Conservation (phyloP, 2,329 filamentous ascomycete species). For the Pyrenochaeta sp. region DNA sequence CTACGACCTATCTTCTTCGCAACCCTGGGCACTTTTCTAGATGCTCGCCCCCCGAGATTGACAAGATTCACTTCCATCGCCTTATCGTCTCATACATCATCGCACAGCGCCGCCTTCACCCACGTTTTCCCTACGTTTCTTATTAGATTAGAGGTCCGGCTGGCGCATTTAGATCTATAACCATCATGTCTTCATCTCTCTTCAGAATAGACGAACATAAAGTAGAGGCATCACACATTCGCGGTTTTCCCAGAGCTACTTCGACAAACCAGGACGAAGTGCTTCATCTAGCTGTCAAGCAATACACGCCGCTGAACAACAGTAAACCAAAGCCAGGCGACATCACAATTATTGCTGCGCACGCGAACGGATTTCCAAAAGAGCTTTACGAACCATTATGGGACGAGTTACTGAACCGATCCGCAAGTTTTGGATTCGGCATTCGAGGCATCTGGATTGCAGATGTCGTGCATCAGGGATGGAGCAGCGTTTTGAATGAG, state of each 20-base stretch:
- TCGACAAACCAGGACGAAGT: conserved; percentile 75
- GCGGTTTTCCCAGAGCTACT: conserved; percentile 80
- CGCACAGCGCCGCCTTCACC: no score
- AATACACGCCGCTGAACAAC: conserved; percentile 82
- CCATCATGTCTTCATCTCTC: conserved; percentile 48
- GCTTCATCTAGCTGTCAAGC: conserved; percentile 79
- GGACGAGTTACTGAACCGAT: conserved; percentile 75
- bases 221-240: conserved; percentile 72
- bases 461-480: conserved; percentile 85
- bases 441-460: conserved; percentile 89
- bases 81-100: no score
- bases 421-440: conserved; percentile 66
- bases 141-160: no score
- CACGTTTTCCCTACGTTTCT: no score
- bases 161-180: background rate
- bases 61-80: no score
- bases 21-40: background rate
- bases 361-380: conserved; percentile 95
- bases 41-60: no score
- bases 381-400: conserved; percentile 93
- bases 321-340: conserved; percentile 73
- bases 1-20: conserved; percentile 2
- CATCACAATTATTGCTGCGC: conserved; percentile 83
- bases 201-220: conserved; percentile 78
- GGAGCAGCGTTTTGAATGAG: conserved; percentile 80